Percentiles rank a stretch among this genome's conserved stretches.
These are phyloP conservation scores for Lichina pygmaea DNA, from an alignment of 495 filamentous ascomycete genomes.

Conservation along the genomic window DNA sequence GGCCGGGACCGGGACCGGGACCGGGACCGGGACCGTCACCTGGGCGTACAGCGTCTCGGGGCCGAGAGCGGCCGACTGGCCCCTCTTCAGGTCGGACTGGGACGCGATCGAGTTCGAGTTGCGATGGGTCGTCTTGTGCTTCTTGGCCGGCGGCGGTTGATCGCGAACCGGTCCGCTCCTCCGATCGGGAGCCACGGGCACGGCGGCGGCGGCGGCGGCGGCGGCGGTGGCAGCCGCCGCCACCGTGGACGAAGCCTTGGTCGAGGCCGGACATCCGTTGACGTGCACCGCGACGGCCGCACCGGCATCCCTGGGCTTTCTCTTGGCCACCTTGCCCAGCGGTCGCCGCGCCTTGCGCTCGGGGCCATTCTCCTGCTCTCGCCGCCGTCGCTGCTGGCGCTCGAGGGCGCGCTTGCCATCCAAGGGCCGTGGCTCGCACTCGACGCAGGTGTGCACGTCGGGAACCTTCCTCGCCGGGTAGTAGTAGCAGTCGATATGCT, in stretches of 20 bases:
- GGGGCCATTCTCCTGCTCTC: slow-evolving; percentile 32
- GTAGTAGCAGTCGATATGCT: slow-evolving; percentile 93
- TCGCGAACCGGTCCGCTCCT: slow-evolving; percentile 28
- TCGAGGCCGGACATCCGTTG: slow-evolving; percentile 15
- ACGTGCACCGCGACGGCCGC: slow-evolving; percentile 6
- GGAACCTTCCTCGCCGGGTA: slow-evolving; percentile 45
- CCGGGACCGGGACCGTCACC: not conserved
- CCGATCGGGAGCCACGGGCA: slow-evolving; percentile 7
- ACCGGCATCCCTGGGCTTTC: slow-evolving; percentile 32
- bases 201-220: not conserved
- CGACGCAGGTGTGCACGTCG: slow-evolving; percentile 60
- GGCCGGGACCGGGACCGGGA: not conserved
- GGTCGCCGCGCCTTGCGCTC: slow-evolving; percentile 25
- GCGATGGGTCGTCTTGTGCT: slow-evolving; percentile 49
- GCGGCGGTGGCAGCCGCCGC: slow-evolving; percentile 11
- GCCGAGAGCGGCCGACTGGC: slow-evolving; percentile 16
- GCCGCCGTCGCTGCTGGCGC: slow-evolving; percentile 26
- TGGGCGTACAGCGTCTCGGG: slow-evolving; percentile 5
- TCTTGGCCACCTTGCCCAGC: slow-evolving; percentile 17
- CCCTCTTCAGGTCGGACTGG: slow-evolving; percentile 21
- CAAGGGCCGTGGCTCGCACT: slow-evolving; percentile 51
- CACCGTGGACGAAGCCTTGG: slow-evolving; percentile 1
- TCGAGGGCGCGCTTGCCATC: slow-evolving; percentile 44
- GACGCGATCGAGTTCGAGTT: slow-evolving; percentile 40
- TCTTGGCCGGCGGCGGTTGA: slow-evolving; percentile 34